Percentiles rank a stretch among this genome's conserved stretches.
These are phyloP conservation scores for Hymenoscyphus salicellus DNA, from an alignment of 2,329 filamentous ascomycete species.

Conservation along the genomic window DNA sequence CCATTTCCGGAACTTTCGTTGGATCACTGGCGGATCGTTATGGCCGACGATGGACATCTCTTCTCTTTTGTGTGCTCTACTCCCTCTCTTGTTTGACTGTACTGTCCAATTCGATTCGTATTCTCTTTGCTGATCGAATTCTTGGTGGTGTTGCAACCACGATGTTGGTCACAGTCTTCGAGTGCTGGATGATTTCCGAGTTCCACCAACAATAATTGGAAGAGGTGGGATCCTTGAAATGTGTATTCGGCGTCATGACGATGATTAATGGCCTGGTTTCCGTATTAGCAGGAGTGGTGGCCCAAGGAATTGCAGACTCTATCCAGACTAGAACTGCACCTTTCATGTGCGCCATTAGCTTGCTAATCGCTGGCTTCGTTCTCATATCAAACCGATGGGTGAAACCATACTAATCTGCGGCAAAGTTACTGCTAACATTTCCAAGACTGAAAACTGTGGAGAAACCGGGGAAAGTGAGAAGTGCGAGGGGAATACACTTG, in stretches of 20 bases:
- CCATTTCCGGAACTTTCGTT: slow-evolving; percentile 28
- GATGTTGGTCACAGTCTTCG: slow-evolving; percentile 57
- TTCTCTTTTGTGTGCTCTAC: slow-evolving; percentile 53
- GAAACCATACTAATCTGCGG: slow-evolving; percentile 20
- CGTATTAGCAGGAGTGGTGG: slow-evolving; percentile 49
- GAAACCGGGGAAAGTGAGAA: slow-evolving; percentile 9
- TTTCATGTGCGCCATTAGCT: slow-evolving; percentile 45
- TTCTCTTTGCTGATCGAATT: slow-evolving; percentile 51
- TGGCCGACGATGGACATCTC: slow-evolving; percentile 47
- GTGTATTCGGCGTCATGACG: slow-evolving; percentile 51
- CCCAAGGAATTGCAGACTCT: slow-evolving; percentile 46
- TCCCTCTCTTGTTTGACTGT: slow-evolving; percentile 51
- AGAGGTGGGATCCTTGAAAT: slow-evolving; percentile 41
- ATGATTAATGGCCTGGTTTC: slow-evolving; percentile 53
- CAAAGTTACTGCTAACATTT: neutral
- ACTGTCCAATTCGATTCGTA: slow-evolving; percentile 40
- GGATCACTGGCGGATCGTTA: slow-evolving; percentile 28
- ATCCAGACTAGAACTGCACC: slow-evolving; percentile 50
- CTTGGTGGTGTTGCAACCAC: slow-evolving; percentile 56
- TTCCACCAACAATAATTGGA: slow-evolving; percentile 46
- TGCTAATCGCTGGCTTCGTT: slow-evolving; percentile 43
- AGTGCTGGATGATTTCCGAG: slow-evolving; percentile 61
- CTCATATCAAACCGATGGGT: slow-evolving; percentile 49
- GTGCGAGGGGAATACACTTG: neutral
- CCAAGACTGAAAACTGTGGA: slow-evolving; percentile 48